Conservation (phyloP, 352 stramenopile species). For the Plasmopara muralis region DNA sequence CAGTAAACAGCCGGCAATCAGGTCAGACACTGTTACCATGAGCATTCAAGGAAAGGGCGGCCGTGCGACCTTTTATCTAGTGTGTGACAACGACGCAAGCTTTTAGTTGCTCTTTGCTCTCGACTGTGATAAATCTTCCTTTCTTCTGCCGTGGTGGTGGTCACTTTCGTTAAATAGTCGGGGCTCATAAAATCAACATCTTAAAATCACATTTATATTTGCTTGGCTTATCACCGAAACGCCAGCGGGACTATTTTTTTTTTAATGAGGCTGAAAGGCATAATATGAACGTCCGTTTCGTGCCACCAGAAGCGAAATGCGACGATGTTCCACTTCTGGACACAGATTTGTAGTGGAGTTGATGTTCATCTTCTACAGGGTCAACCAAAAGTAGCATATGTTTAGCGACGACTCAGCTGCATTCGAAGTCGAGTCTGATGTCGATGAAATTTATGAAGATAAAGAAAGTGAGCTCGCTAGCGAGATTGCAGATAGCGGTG, state of each 20-base stretch:
- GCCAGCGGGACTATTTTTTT: no score
- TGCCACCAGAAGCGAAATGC: not conserved
- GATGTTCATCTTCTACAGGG: not conserved
- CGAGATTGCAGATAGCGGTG: conserved; percentile 45
- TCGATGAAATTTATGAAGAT: conserved; percentile 19
- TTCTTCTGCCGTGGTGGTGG: no score
- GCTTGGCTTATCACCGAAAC: no score
- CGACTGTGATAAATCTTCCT: no score
- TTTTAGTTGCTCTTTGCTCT: no score
- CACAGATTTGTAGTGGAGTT: conserved; percentile 3
- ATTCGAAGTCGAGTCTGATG: conserved; percentile 59
- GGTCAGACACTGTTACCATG: conserved; percentile 8
- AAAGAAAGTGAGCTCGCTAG: conserved; percentile 19
- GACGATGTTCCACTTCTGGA: conserved; percentile 16
- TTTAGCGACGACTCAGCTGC: conserved; percentile 69
- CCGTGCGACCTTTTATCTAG: not conserved
- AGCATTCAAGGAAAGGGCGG: not conserved
- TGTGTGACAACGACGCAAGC: no score
- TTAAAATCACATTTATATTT: no score
- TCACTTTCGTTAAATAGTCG: no score
- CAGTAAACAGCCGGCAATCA: conserved; percentile 27
- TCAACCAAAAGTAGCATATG: conserved; percentile 21
- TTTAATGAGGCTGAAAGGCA: no score
- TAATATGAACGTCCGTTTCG: no score
- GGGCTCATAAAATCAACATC: no score